Evolutionary conservation across 1,284 basidiomycete genomes (phyloP), one percentile per base, ranked within the genome.

Genomic region (Cryptococcus sp.): DNA sequence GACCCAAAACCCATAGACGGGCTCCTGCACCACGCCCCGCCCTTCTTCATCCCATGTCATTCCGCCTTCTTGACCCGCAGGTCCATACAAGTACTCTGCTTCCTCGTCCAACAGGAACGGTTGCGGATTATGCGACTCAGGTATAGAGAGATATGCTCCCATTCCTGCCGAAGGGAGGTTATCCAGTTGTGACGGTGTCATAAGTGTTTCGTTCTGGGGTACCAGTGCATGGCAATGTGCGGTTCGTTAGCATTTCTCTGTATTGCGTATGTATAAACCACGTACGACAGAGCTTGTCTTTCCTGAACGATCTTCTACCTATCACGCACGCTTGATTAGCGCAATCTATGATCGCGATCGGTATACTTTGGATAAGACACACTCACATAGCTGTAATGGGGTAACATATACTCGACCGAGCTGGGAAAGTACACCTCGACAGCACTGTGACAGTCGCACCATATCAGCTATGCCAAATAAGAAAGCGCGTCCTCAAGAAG

Each of bases 1-100:
- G 15, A 77, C 73, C 66, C 74, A 74, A 51, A 77, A 72, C 0
- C 72, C 75, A 58, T 77, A 77, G 4, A 76, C 64, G 20, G 69
- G 64, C 50, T 75, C 71, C 22, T 64, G 51, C 3, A 76, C 64
- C 6, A 56, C 51, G 11, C 67, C 67, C 16, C 73, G 57, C 15
- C 67, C 70, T 20, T 67, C 67, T 11, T 63, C 55, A 3, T 50
- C 52, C 6, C 59, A 26, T 49, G 56, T 43, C 61, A 63, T 61
- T 3, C 54, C 62, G 3, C 61, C 67, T 5, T 65, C 55, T 50
- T 65, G 62, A 1, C 67, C 69, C 8, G 66, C 64, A 0, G 74
- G 73, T 8, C 75, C 75, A 46, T 64, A 67, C n/a, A 77, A 58
- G 54, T 70, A 77, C 29, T 55, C 52, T 10, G 71, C 62, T 7